Evolutionary conservation across 2,329 filamentous ascomycete species (phyloP).

Genomic region (Fonsecaea pedrosoi): DNA sequence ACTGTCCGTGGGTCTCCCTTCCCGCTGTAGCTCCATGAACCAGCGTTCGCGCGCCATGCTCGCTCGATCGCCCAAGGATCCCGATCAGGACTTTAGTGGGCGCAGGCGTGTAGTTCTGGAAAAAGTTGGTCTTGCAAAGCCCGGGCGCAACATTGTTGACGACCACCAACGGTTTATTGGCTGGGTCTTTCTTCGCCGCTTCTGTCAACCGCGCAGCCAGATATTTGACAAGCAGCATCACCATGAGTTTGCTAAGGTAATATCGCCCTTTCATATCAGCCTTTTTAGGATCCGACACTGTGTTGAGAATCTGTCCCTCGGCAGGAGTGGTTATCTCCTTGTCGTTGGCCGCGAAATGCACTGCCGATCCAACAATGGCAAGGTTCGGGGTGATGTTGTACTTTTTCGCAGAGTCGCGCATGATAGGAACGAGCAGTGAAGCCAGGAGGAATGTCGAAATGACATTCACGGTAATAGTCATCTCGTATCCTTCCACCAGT

Average conservation of each 20-base stretch:
- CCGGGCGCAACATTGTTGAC: slow-evolving; percentile 63
- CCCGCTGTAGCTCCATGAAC: slow-evolving; percentile 50
- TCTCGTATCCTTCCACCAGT: slow-evolving; percentile 41
- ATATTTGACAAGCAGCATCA: slow-evolving; percentile 34
- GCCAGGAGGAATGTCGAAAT: slow-evolving; percentile 40
- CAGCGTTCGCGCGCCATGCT: slow-evolving; percentile 56
- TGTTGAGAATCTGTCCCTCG: slow-evolving; percentile 31
- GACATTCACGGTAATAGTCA: slow-evolving; percentile 42
- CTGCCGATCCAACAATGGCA: slow-evolving; percentile 41
- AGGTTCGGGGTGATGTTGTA: slow-evolving; percentile 44
- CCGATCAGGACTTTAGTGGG: slow-evolving; percentile 8
- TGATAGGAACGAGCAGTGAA: slow-evolving; percentile 42
- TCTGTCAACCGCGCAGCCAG: slow-evolving; percentile 26
- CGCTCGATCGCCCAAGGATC: slow-evolving; percentile 51
- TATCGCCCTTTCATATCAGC: slow-evolving; percentile 54
- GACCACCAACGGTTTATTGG: slow-evolving; percentile 46
- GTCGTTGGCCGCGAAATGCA: slow-evolving; percentile 49
- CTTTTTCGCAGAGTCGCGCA: slow-evolving; percentile 50
- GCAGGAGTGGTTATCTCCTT: slow-evolving; percentile 27
- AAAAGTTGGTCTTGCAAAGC: slow-evolving; percentile 58
- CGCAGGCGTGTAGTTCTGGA: slow-evolving; percentile 43
- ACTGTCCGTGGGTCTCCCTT: slow-evolving; percentile 55
- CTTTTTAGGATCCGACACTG: slow-evolving; percentile 42
- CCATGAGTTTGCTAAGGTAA: slow-evolving; percentile 52
- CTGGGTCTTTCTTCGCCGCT: slow-evolving; percentile 33